Evolutionary conservation across 306 rosid genomes (phyloP), one percentile per base, ranked within the genome.

Genomic region (Prunus campanulata): DNA sequence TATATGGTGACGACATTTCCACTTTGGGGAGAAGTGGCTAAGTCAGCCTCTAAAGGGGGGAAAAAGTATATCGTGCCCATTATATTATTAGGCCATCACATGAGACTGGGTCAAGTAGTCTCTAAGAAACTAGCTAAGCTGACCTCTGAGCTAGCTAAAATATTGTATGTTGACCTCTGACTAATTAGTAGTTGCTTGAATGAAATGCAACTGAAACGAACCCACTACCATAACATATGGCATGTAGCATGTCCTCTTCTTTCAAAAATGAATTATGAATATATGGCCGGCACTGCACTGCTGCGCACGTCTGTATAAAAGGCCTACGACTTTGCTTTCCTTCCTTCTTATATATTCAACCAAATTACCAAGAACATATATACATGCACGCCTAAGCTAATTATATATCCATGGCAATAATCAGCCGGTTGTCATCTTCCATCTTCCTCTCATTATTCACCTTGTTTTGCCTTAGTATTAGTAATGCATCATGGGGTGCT

Each of bases 371-470:
- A 19, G 62, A 3, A 20, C 61, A 52, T 18, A 16, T 25, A 25
- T 25, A 25, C 2, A 16, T 16, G 10, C 57, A 16, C 57, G 20
- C 8, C 9, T 39, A 39, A 35, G 42, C 42, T 35, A 51, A 2
- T 14, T 12, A 13, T 5, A 2, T 16, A 52, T 51, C 63, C 63
- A 71, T 71, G 65, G 65, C 64, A 52, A 49, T 25, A 5, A 25
- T 70, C 62, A 29, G n/a, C 5, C 13, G 6, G 25, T 27, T 70
- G 3, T 52, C 74, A 18, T 52, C 63, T 70, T n/a, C 74, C 44
- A 6, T 54, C 65, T 54, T 71, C 75, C 51, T 71, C 51, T 35
- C 55, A 50, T 71, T 50, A 15, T 48, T 54, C 50, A 8, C 65
- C 44, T 52, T 71, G 32, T 52, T 20, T 7, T 63, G 46, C 68